Evolutionary conservation across 2,329 filamentous ascomycete species (phyloP), one percentile per base, ranked within the genome.

Genomic region (Metarhizium sp.): DNA sequence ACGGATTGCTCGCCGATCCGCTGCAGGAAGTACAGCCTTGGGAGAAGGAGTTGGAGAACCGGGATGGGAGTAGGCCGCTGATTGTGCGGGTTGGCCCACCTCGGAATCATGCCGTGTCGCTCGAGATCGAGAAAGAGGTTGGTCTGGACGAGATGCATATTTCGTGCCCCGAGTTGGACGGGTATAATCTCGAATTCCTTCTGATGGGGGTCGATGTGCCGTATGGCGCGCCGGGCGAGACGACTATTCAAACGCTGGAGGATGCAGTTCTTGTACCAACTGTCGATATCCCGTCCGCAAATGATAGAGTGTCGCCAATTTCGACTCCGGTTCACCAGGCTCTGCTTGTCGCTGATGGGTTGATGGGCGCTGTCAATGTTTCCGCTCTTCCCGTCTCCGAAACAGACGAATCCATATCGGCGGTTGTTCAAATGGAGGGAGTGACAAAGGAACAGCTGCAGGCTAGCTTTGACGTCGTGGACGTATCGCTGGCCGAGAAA

Each of bases 311-410:
- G 55, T 84, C 84, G 13, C 79, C 84, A 16, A 77, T 94, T 46
- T 82, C 84, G 6, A 90, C 90, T 48, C 92, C 92, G 0, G 90
- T 96, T 1, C 92, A 97, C 66, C 88, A 86, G 66, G 83, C 86
- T 1, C 71, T 96, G 16, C 63, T 96, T 10, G 79, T 95, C 8
- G 85, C 84, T 0, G 79, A 88, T 51, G 91, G 90, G 0, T 72
- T 95, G 2, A 73, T 81, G 53, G 90, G 87, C 7, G 82, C 87
- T 1, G 76, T 85, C 5, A 74, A 78, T 2, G 61, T 81, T 6
- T 68, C 78, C 6, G 64, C 73, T 8, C 65, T 80, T 50, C 70
- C 75, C 18, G 58, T 74, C 40, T 50, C 71, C 1, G 66, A 71
- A 57, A 67, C 67, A 61, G 59, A 65, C 58, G 70, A 70, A 54